These are phyloP conservation scores for Sisymbrium irio DNA, from an alignment of 345 rosid genomes.

Conservation along the genomic window DNA sequence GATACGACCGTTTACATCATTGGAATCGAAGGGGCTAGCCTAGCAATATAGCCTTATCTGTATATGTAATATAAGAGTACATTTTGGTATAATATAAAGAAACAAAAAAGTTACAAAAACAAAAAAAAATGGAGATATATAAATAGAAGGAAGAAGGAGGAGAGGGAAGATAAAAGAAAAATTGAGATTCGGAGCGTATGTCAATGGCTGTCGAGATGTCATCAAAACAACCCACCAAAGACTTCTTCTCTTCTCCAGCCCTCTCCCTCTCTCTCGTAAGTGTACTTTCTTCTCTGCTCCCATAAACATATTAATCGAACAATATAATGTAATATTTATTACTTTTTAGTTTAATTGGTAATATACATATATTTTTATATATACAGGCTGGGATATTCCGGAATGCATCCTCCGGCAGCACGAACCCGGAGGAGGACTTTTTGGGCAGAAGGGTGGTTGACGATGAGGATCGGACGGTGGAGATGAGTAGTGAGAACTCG, in stretches of 20 bases:
- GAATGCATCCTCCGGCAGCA: conserved; percentile 46
- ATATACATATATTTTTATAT: neutral
- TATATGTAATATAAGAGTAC: neutral
- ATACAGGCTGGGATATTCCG: conserved; percentile 91
- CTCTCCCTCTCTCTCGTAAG: conserved; percentile 92
- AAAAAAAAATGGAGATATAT: neutral
- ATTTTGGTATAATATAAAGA: conserved; percentile 4
- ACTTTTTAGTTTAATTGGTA: neutral
- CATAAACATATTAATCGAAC: neutral
- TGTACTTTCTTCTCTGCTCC: neutral
- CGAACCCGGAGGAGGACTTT: conserved; percentile 66
- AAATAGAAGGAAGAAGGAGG: conserved; percentile 21
- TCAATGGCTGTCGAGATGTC: conserved; percentile 93
- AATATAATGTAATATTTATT: neutral
- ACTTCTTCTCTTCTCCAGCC: conserved; percentile 95
- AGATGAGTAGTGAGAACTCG: conserved; percentile 93
- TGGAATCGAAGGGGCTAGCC: conserved; percentile 5
- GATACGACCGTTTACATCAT: conserved; percentile 24
- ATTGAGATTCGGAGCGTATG: conserved; percentile 30
- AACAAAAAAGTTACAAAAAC: no score
- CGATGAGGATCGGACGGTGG: conserved; percentile 59
- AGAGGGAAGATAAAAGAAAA: conserved; percentile 11
- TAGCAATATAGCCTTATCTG: neutral
- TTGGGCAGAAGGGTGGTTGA: conserved; percentile 56
- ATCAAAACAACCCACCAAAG: conserved; percentile 72